These are phyloP conservation scores for Jaapia argillacea DNA, from an alignment of 768 basidiomycete genomes.

Conservation along the genomic window DNA sequence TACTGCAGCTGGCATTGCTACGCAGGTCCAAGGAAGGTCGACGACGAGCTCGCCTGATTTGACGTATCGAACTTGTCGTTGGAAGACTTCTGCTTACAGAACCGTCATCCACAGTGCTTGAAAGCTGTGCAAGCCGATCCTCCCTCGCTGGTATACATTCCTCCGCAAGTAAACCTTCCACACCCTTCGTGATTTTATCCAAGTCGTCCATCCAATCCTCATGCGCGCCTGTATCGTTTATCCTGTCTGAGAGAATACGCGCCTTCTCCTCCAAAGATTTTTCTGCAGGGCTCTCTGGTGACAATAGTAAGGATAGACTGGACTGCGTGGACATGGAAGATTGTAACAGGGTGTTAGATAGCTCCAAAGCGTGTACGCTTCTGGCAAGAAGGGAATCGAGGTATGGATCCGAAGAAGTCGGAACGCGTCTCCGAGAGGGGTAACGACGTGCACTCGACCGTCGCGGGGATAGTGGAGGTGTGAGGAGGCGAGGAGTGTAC, in stretches of 20 bases:
- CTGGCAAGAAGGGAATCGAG: constrained; percentile 74
- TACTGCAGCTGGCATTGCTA: background rate
- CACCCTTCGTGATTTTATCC: constrained; percentile 50
- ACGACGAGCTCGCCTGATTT: background rate
- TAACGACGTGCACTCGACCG: constrained; percentile 19
- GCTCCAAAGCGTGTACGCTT: constrained; percentile 77
- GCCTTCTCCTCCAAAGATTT: constrained; percentile 36
- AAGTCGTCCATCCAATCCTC: constrained; percentile 60
- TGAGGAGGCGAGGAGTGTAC: constrained; percentile 15
- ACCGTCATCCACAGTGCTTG: constrained; percentile 3
- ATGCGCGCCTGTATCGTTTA: constrained; percentile 34
- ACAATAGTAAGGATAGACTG: constrained; percentile 37
- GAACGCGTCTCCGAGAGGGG: constrained; percentile 9
- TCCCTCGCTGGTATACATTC: constrained; percentile 4
- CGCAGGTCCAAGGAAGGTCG: background rate
- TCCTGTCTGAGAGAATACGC: constrained; percentile 40
- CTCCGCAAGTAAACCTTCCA: constrained; percentile 45
- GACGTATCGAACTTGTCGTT: constrained; percentile 7
- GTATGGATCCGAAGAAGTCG: constrained; percentile 36
- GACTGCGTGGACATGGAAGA: constrained; percentile 67
- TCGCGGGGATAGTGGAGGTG: constrained; percentile 21
- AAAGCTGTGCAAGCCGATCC: constrained; percentile 4
- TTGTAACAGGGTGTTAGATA: constrained; percentile 73
- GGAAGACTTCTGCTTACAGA: constrained; percentile 22
- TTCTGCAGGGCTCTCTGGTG: constrained; percentile 36